Evolutionary conservation across 1,139 yeast genomes (phyloP).

Genomic region (Meyerozyma carpophila): DNA sequence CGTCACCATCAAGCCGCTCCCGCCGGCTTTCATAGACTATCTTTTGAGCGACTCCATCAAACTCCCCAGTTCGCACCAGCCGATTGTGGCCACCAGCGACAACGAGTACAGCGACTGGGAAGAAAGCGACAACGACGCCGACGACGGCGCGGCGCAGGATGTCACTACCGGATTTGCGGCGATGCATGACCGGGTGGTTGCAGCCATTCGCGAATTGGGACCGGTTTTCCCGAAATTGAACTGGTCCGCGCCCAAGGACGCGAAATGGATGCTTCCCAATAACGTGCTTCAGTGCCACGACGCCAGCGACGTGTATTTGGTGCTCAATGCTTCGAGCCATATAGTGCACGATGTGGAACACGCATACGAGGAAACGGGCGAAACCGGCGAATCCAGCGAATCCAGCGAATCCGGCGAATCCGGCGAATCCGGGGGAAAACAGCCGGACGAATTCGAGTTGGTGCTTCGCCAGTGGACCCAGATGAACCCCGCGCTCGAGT

Average conservation of each 20-base stretch:
- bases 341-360: slow-evolving; percentile 76
- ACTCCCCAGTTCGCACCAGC: slow-evolving; percentile 47
- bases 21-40: slow-evolving; percentile 63
- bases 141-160: slow-evolving; percentile 25
- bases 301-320: slow-evolving; percentile 69
- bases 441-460: slow-evolving; percentile 43
- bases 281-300: slow-evolving; percentile 66
- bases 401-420: no score
- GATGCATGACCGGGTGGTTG: slow-evolving; percentile 49
- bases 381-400: no score
- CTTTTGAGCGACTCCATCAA: slow-evolving; percentile 71
- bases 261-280: slow-evolving; percentile 83
- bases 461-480: slow-evolving; percentile 76
- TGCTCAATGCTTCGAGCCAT: slow-evolving; percentile 83
- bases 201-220: slow-evolving; percentile 37
- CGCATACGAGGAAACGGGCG: slow-evolving; percentile 48
- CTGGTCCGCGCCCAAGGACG: slow-evolving; percentile 97
- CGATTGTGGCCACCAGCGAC: slow-evolving; percentile 40
- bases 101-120: slow-evolving; percentile 75
- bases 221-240: slow-evolving; percentile 82
- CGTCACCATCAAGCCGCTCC: slow-evolving; percentile 58
- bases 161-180: slow-evolving; percentile 47
- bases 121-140: slow-evolving; percentile 35
- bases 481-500: slow-evolving; percentile 85
- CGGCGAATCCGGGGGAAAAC: no score